Conservation (phyloP, 163 green algal species). For the Volvox carteri region DNA sequence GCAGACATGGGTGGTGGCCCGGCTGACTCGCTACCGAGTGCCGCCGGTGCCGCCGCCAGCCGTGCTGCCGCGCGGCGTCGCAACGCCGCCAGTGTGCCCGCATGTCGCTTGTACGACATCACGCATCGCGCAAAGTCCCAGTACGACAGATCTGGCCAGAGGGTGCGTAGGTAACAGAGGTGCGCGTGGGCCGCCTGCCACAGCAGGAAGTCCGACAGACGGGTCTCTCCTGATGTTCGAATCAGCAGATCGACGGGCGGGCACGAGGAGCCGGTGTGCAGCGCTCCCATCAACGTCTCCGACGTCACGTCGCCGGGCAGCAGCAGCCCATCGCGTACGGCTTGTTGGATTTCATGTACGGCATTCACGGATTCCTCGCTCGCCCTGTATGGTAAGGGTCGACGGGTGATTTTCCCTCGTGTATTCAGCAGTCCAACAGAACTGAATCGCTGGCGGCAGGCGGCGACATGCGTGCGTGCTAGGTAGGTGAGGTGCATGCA, state of each 20-base stretch:
- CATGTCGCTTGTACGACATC: slow-evolving; percentile 75
- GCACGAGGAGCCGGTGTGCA: slow-evolving; percentile 71
- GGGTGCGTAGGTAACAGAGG: slow-evolving; percentile 78
- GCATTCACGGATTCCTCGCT: slow-evolving; percentile 82
- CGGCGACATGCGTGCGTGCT: no score
- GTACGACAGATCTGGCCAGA: slow-evolving; percentile 89
- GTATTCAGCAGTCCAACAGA: no score
- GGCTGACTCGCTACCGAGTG: not conserved
- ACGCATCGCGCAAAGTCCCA: slow-evolving; percentile 78
- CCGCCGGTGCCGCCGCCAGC: not conserved
- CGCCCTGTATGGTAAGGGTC: slow-evolving; percentile 62
- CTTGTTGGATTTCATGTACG: slow-evolving; percentile 55
- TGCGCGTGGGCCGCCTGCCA: slow-evolving; percentile 85
- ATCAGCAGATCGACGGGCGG: slow-evolving; percentile 90
- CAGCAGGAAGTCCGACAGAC: slow-evolving; percentile 95
- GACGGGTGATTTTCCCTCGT: no score
- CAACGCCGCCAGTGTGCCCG: slow-evolving; percentile 1
- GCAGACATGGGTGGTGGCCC: not conserved
- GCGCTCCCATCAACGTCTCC: slow-evolving; percentile 60
- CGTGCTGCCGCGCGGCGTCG: not conserved
- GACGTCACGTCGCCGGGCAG: slow-evolving; percentile 61
- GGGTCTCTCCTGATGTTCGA: slow-evolving; percentile 91
- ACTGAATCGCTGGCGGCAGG: no score
- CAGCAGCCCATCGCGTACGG: slow-evolving; percentile 55
- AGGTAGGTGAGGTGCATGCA: no score